These are phyloP conservation scores for Penicillium digitatum DNA, from an alignment of 2,329 filamentous ascomycete species.

Conservation along the genomic window DNA sequence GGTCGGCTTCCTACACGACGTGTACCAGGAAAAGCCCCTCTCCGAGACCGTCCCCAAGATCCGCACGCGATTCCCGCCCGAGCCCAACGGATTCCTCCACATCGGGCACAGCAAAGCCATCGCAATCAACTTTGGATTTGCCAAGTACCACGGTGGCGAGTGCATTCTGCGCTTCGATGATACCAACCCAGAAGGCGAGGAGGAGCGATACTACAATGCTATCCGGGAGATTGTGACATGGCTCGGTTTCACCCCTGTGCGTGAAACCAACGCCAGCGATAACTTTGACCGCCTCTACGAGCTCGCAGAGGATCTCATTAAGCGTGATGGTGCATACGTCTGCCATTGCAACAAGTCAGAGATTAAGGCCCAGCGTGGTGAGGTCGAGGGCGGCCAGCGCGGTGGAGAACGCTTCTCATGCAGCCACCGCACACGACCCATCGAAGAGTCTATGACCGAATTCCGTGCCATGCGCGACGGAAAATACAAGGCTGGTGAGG, in stretches of 20 bases:
- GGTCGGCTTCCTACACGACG: conserved; percentile 68
- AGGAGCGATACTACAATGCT: conserved; percentile 82
- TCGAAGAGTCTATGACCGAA: conserved; percentile 72
- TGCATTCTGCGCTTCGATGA: conserved; percentile 83
- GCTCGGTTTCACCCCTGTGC: conserved; percentile 74
- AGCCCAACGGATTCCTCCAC: conserved; percentile 91
- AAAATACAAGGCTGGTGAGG: conserved; percentile 79
- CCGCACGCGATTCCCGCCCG: conserved; percentile 72
- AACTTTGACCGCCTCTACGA: conserved; percentile 87
- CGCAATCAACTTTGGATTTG: conserved; percentile 93
- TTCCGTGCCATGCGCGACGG: conserved; percentile 90
- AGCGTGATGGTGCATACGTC: conserved; percentile 67
- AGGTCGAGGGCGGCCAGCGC: conserved; percentile 59
- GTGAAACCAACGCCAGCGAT: conserved; percentile 83
- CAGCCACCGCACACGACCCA: conserved; percentile 68
- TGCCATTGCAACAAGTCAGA: conserved; percentile 79
- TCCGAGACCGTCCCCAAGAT: conserved; percentile 36
- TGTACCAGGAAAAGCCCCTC: conserved; percentile 63
- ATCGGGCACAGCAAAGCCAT: conserved; percentile 96
- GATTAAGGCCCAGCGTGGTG: conserved; percentile 82
- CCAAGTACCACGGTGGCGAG: conserved; percentile 72
- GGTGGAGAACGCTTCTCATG: conserved; percentile 72
- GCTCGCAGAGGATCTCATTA: conserved; percentile 78
- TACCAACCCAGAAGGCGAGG: conserved; percentile 90
- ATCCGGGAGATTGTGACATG: conserved; percentile 84